Percentiles rank a stretch among this genome's conserved stretches.
Evolutionary conservation across 129 eudicot genomes (phyloP).

Genomic region (Helichrysum umbraculigerum): DNA sequence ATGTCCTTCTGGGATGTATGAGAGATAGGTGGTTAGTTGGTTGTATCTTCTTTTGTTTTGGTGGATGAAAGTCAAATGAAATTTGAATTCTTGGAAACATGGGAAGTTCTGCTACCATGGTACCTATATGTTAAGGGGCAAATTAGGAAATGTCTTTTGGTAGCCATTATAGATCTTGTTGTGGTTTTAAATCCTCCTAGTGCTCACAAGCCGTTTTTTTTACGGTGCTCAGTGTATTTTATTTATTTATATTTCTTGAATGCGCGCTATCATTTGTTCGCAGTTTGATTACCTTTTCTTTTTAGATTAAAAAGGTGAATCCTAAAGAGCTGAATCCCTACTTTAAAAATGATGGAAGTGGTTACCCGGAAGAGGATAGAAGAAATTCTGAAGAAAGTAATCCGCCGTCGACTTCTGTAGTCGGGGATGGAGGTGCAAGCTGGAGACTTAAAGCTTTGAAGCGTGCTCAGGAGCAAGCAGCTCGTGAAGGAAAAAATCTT

Average conservation of each 20-base stretch:
- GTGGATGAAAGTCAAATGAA: background rate
- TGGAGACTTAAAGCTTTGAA: constrained; percentile 96
- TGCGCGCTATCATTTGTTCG: background rate
- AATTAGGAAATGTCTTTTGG: constrained; percentile 2
- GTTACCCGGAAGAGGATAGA: constrained; percentile 74
- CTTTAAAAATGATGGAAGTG: constrained; percentile 64
- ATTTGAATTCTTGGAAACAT: background rate
- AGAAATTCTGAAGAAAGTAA: constrained; percentile 36
- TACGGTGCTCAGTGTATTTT: background rate
- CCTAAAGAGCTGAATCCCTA: constrained; percentile 89
- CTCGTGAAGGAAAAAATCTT: constrained; percentile 84
- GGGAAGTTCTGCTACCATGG: background rate
- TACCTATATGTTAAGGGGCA: background rate
- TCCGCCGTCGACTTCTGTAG: constrained; percentile 63
- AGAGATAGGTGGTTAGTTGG: background rate
- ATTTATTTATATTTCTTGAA: background rate
- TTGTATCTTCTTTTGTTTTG: background rate
- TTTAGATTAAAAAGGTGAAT: constrained; percentile 52
- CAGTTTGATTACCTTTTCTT: background rate
- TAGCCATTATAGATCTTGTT: background rate
- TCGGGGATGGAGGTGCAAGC: constrained; percentile 99
- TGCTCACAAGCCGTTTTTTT: background rate
- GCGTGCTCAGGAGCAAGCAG: constrained; percentile 95
- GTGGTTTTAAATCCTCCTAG: too few species aligned
- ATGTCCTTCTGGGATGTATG: background rate